Conservation (phyloP, 345 rosid species). For the Syzygium grande region DNA sequence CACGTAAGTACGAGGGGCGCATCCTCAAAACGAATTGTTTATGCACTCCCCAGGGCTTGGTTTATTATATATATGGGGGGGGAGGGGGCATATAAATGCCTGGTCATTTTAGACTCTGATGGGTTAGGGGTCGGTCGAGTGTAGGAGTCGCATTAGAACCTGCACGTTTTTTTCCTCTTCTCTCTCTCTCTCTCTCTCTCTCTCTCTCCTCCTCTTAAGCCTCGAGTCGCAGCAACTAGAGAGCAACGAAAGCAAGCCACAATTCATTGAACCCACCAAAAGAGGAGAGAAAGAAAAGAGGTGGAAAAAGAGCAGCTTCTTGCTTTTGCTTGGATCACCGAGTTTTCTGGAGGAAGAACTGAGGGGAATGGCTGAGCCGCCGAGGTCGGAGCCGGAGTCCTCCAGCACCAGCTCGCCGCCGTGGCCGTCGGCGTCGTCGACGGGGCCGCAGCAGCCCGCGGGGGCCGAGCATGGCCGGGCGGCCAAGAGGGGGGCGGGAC, state of each 20-base stretch:
- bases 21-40: neutral
- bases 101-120: neutral
- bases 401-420: neutral
- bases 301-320: neutral
- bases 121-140: neutral
- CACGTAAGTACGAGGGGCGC: neutral
- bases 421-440: neutral
- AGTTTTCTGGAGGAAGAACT: neutral
- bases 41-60: neutral
- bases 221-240: neutral
- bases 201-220: neutral
- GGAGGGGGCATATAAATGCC: neutral
- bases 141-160: neutral
- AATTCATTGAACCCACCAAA: neutral
- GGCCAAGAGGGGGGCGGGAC: constrained; percentile 1
- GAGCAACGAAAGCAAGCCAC: neutral
- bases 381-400: neutral
- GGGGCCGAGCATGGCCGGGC: neutral
- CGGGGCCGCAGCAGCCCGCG: neutral
- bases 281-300: neutral
- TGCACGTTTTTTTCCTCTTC: neutral
- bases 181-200: neutral
- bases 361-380: neutral
- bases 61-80: neutral
- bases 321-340: neutral